Evolutionary conservation across 306 rosid species (phyloP), one percentile per base, ranked within the genome.

Genomic region (Senna tora): DNA sequence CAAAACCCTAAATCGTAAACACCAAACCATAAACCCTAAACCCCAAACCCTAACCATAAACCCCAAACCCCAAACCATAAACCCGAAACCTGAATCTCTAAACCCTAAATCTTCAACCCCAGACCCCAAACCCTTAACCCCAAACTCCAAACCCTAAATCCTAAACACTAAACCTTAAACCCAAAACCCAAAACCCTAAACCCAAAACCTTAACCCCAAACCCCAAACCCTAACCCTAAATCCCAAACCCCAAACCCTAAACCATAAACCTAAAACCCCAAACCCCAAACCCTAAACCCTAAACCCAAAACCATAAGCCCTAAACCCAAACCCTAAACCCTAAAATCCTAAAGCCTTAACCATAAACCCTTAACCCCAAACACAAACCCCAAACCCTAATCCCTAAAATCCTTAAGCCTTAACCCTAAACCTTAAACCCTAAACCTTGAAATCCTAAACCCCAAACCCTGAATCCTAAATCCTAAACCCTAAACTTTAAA

Each of bases 191-290:
- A 66, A 66, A 66, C 22, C 71, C 56, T 9, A 28, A 47, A 46
- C 42, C 41, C 21, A 12, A 52, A 51, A 51, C n/a, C n/a, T n/a
- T n/a, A n/a, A n/a, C n/a, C n/a, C n/a, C n/a, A n/a, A n/a, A n/a
- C n/a, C n/a, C n/a, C n/a, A n/a, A n/a, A n/a, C n/a, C n/a, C n/a
- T n/a, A n/a, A n/a, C n/a, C n/a, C n/a, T n/a, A n/a, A n/a, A n/a
- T 49, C 47, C 62, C 10, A 52, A 68, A 68, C 73, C 61, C 47
- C 17, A 52, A 68, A 45, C 71, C 56, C 34, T 61, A 36, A 61
- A 61, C 67, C 67, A 45, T n/a, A 34, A 66, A 45, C 42, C 41
- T 6, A 0, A 25, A 66, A 66, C 57, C 71, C 71, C 22, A 25
- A n/a, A 66, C 6, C 42, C 71, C n/a, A n/a, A n/a, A n/a, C n/a